Evolutionary conservation across 208 protist genomes (phyloP), one percentile per base, ranked within the genome.

Genomic region (Leishmania tarentolae): DNA sequence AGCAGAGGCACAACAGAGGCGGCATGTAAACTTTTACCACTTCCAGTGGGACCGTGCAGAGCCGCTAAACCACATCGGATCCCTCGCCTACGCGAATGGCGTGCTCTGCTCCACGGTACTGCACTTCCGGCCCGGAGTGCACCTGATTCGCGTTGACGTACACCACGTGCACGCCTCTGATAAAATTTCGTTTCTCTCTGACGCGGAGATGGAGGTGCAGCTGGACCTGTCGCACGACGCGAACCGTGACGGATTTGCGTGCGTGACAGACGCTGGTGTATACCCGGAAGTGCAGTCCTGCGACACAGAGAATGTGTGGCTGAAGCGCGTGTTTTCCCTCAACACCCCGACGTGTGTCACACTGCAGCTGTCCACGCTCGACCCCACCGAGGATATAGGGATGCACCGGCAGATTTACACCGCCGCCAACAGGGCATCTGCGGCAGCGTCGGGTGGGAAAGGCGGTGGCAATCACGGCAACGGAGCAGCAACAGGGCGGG

Each of bases 311-410:
- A 84, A 75, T 37, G 80, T 98, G 17, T 97, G 93, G 92, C 90
- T 98, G 72, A 98, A 98, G 85, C 91, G 92, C 19, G 79, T 80
- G 28, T 80, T 98, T 47, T 83, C 76, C 31, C 86, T 98, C 65
- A 83, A 86, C 57, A 81, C 85, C 71, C 80, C 90, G 56, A 96
- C 92, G 4, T 78, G 61, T 28, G 37, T 93, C 42, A 94, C 92
- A 52, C 79, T 95, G 46, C 78, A 91, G n/a, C 79, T 98, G 15
- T 87, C 86, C 17, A 91, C 88, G 24, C 86, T 96, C 40, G 89
- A 88, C 21, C 24, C 76, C 11, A 76, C 31, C 5, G 92, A 94
- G 71, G 90, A 96, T 83, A 76, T 84, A 52, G 81, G 84, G n/a
- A 73, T 57, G 44, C 88, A 95, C 50, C 88, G 86, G 52, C 68